Base-by-base conservation (phyloP, 768 basidiomycete genomes). In the Gloeophyllum trabeum region DNA sequence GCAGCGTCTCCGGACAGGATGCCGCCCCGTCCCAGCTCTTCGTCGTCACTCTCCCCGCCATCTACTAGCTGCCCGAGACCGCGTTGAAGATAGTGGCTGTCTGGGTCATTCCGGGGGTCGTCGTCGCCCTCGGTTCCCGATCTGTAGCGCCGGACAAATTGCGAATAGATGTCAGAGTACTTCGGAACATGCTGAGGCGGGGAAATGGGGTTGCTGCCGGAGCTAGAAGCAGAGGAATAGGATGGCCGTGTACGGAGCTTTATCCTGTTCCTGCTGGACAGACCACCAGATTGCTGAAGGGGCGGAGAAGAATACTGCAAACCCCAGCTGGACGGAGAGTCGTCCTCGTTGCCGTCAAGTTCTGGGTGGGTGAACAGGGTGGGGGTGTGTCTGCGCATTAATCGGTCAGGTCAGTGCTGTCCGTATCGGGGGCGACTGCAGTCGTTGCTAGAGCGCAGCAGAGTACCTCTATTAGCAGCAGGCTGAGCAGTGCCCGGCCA, bases 61-160 rank as follows among this genome's bases (percentile, higher is more conserved):
- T 78, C 81, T 49, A 79, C 71, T 4, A 74, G 70, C 48, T 84
- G 71, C 30, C 80, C 77, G 4, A 81, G 61, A 13, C 82, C 84
- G 39, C 75, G 70, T 54, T 85, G 78, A 58, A 80, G 81, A 59
- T 85, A 87, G 54, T 88, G 80, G 49, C 74, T 79, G 56, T 89
- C 86, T n/a, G 84, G 81, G 56, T 89, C 87, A 51, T 78, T 76
- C 44, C 80, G 72, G 19, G 76, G 73, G 57, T 87, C 81, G 46
- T 82, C 81, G 38, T 72, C 68, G 30, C 73, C 66, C 20, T 66
- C 71, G n/a, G 71, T 65, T 45, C 71, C 71, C 4, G 79, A 76
- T 54, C 82, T 71, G 61, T 87, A 89, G 20, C 82, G 70, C 48
- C 71, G 75, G 34, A 88, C 76, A 54, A 88, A 88, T 54, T 87